Evolutionary conservation across 1,284 basidiomycete species (phyloP).

Genomic region (Marasmius sp.): DNA sequence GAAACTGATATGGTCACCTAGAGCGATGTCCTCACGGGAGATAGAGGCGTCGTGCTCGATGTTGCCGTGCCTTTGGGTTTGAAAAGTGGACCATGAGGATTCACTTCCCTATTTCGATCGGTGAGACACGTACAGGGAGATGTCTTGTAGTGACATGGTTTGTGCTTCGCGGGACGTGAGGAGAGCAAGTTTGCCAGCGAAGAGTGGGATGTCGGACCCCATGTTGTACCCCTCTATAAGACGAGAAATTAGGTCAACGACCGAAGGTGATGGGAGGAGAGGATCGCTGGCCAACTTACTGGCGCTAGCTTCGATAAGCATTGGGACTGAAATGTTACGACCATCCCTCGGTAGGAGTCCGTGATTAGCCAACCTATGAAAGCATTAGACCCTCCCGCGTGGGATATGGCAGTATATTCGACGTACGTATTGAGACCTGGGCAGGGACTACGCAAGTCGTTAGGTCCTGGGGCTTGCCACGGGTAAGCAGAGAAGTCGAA

Average conservation of each 20-base stretch:
- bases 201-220: conserved; percentile 4
- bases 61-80: conserved; percentile 13
- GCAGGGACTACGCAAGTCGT: background rate
- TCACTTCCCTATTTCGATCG: background rate
- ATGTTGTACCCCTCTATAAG: conserved; percentile 3
- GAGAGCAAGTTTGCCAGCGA: conserved; percentile 13
- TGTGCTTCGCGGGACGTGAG: conserved; percentile 7
- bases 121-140: conserved; percentile 11
- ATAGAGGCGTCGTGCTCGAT: conserved; percentile 25
- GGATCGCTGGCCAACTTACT: background rate
- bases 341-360: conserved; percentile 19
- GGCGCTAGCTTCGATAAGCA: conserved; percentile 11
- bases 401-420: background rate
- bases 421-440: background rate
- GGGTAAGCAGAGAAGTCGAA: too few species aligned
- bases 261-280: background rate
- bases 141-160: conserved; percentile 13
- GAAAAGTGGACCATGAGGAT: background rate
- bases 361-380: conserved; percentile 20
- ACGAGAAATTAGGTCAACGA: background rate
- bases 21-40: conserved; percentile 16
- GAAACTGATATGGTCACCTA: conserved; percentile 20
- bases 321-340: conserved; percentile 15
- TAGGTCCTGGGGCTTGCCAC: too few species aligned
- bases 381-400: background rate